Percentiles rank a stretch among this genome's conserved stretches.
phyloP scores from a whole-genome alignment of 1,284 basidiomycete species.

The Cerioporus squamosus region DNA sequence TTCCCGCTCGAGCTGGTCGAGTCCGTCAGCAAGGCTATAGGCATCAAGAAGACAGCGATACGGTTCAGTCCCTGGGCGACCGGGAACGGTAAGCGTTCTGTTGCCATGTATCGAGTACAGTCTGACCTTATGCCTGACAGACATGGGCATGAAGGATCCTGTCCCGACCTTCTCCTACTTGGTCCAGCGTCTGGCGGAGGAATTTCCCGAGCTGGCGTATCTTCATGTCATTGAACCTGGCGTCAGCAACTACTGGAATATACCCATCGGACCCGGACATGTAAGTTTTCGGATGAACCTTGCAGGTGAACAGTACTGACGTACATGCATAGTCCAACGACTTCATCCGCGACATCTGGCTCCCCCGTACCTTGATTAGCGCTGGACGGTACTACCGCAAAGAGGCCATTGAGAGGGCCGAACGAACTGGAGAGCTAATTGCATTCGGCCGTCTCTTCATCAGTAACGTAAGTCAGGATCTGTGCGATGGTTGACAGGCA shows the following conservation, averaged over 20 bases:
- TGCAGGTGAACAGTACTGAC: neutral
- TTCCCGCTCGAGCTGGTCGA: slow-evolving; percentile 53
- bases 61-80: slow-evolving; percentile 56
- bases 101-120: neutral
- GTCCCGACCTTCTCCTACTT: slow-evolving; percentile 38
- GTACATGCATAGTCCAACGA: slow-evolving; percentile 30
- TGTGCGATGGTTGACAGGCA: neutral
- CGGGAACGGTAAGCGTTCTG: slow-evolving; percentile 36
- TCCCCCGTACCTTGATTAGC: slow-evolving; percentile 35
- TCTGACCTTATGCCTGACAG: slow-evolving; percentile 17
- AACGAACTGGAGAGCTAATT: slow-evolving; percentile 41
- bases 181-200: slow-evolving; percentile 28
- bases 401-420: slow-evolving; percentile 29
- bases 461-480: slow-evolving; percentile 32
- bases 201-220: slow-evolving; percentile 50
- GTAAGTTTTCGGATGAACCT: too few relatives aligned
- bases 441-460: slow-evolving; percentile 54
- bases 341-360: slow-evolving; percentile 36
- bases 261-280: too few relatives aligned
- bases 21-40: slow-evolving; percentile 43
- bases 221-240: slow-evolving; percentile 49
- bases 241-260: slow-evolving; percentile 4
- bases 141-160: slow-evolving; percentile 45
- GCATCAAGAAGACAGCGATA: slow-evolving; percentile 47
- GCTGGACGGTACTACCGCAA: slow-evolving; percentile 39